These are phyloP conservation scores for Salix udensis DNA, from an alignment of 345 rosid genomes.

Conservation along the genomic window DNA sequence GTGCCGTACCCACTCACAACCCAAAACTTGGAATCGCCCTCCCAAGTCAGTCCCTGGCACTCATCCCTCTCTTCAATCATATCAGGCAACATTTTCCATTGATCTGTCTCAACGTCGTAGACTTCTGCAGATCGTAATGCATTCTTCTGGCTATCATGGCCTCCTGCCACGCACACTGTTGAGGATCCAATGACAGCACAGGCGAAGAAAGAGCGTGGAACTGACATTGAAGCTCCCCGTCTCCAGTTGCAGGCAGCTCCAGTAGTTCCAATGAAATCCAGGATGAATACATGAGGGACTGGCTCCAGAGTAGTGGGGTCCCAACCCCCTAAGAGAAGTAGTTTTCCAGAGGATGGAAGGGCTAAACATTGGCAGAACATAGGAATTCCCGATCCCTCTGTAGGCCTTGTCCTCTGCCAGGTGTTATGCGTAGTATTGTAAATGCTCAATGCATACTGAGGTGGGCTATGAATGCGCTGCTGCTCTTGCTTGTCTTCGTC, in stretches of 20 bases:
- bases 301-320: constrained; percentile 47
- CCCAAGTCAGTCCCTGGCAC: constrained; percentile 43
- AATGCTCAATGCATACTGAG: constrained; percentile 39
- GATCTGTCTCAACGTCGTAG: constrained; percentile 45
- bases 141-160: constrained; percentile 59
- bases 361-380: constrained; percentile 55
- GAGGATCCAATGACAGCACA: constrained; percentile 34
- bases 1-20: constrained; percentile 56
- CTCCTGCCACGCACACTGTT: constrained; percentile 55
- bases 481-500: constrained; percentile 13
- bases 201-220: constrained; percentile 49
- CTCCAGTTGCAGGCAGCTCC: constrained; percentile 35
- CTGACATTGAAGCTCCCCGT: constrained; percentile 41
- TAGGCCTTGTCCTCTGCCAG: constrained; percentile 38
- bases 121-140: constrained; percentile 45
- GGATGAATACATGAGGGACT: constrained; percentile 34
- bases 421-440: constrained; percentile 22
- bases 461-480: constrained; percentile 22
- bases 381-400: constrained; percentile 25
- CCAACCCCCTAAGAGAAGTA: constrained; percentile 57
- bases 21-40: constrained; percentile 35
- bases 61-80: constrained; percentile 59
- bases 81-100: constrained; percentile 41
- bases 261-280: constrained; percentile 32
- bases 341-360: constrained; percentile 29